Percentiles rank a stretch among this genome's conserved stretches.
Evolutionary conservation across 345 rosid species (phyloP).

Genomic region (Bruguiera sexangula): DNA sequence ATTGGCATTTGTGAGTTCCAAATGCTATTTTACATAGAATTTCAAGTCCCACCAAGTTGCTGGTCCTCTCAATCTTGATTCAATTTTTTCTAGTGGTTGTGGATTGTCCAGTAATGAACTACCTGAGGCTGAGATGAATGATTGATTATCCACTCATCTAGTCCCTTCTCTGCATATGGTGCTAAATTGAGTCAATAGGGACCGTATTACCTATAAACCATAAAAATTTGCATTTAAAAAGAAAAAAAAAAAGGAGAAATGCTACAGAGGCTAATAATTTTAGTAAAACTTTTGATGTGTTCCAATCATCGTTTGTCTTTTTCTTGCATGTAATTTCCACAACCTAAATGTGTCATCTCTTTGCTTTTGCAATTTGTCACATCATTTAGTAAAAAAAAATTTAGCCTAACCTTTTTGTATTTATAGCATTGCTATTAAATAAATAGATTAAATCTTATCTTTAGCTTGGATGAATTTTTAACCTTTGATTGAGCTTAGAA

Average conservation of each 20-base stretch:
- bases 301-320: no score
- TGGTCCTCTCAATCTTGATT: slow-evolving; percentile 13
- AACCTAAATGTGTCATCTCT: no score
- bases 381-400: no score
- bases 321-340: no score
- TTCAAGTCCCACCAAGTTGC: not conserved
- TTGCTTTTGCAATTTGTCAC: no score
- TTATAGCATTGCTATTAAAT: not conserved
- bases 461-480: slow-evolving; percentile 18
- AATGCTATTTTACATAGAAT: not conserved
- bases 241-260: not conserved
- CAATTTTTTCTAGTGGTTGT: slow-evolving; percentile 21
- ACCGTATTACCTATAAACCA: slow-evolving; percentile 10
- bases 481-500: slow-evolving; percentile 15
- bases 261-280: no score
- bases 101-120: slow-evolving; percentile 27
- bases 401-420: no score
- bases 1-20: not conserved
- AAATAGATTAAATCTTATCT: slow-evolving; percentile 21
- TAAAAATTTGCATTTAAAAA: slow-evolving; percentile 4
- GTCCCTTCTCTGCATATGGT: slow-evolving; percentile 22
- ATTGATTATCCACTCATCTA: slow-evolving; percentile 16
- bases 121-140: slow-evolving; percentile 18
- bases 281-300: no score
- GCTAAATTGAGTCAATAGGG: slow-evolving; percentile 20